Percentiles rank a stretch among this genome's conserved stretches.
Conservation (phyloP, 768 basidiomycete species). For the Suillus variegatus region DNA sequence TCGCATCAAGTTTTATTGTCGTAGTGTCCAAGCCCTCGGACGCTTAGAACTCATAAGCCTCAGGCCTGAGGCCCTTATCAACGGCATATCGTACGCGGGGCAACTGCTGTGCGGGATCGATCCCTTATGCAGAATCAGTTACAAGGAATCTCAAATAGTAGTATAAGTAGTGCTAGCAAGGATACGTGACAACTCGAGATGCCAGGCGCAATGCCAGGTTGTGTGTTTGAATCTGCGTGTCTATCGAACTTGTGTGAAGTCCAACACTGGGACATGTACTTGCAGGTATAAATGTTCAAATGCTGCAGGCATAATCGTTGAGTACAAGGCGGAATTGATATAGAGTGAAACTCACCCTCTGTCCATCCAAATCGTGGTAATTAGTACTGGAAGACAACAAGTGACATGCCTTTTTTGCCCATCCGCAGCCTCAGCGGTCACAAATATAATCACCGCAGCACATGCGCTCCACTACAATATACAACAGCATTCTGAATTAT, state of each 20-base stretch:
- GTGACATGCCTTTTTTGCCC: too few species aligned
- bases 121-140: background rate
- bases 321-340: background rate
- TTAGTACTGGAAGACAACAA: background rate
- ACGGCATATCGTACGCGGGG: background rate
- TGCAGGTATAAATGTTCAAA: background rate
- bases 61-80: background rate
- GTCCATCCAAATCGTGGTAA: background rate
- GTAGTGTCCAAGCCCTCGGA: too few species aligned
- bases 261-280: too few species aligned
- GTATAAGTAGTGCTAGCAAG: background rate
- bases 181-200: background rate
- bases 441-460: conserved; percentile 3
- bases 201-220: background rate
- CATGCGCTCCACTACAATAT: background rate
- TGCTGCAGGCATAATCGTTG: background rate
- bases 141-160: background rate
- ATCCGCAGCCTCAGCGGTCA: background rate
- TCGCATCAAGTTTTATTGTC: too few species aligned
- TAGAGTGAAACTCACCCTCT: background rate
- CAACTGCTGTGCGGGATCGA: background rate
- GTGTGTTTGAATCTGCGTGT: background rate
- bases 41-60: too few species aligned
- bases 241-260: background rate
- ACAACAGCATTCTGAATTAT: background rate